These are phyloP conservation scores for Nelumbo lutea DNA, from an alignment of 164 flowering plant genomes.

Conservation along the genomic window DNA sequence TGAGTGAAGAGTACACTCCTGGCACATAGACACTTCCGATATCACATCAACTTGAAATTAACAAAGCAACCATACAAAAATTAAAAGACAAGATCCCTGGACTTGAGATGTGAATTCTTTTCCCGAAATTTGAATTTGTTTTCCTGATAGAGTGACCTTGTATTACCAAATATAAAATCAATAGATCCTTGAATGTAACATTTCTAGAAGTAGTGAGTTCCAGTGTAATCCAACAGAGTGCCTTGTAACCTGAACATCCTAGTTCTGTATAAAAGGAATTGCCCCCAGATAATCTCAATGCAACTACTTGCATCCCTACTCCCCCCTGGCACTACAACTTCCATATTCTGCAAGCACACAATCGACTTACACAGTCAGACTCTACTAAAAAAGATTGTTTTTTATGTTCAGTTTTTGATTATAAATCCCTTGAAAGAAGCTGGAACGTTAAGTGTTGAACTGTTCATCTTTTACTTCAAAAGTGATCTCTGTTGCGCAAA, in stretches of 20 bases:
- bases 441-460: background rate
- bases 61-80: too few relatives aligned
- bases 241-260: constrained; percentile 70
- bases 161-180: constrained; percentile 79
- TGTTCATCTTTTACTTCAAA: constrained; percentile 38
- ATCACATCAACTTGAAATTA: too few relatives aligned
- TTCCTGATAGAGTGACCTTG: constrained; percentile 68
- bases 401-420: background rate
- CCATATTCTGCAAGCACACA: constrained; percentile 52
- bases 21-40: background rate
- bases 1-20: constrained; percentile 66
- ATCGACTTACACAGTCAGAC: background rate
- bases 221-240: constrained; percentile 66
- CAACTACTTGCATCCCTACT: constrained; percentile 73
- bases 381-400: background rate
- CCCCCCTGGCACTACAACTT: constrained; percentile 42
- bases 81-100: too few relatives aligned
- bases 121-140: background rate
- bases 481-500: constrained; percentile 68
- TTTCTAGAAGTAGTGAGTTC: constrained; percentile 61
- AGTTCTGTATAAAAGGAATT: constrained; percentile 56
- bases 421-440: background rate
- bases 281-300: constrained; percentile 57
- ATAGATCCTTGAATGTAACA: constrained; percentile 63
- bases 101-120: too few relatives aligned